Conservation (phyloP, 768 basidiomycete genomes). For the Mycena crocata region DNA sequence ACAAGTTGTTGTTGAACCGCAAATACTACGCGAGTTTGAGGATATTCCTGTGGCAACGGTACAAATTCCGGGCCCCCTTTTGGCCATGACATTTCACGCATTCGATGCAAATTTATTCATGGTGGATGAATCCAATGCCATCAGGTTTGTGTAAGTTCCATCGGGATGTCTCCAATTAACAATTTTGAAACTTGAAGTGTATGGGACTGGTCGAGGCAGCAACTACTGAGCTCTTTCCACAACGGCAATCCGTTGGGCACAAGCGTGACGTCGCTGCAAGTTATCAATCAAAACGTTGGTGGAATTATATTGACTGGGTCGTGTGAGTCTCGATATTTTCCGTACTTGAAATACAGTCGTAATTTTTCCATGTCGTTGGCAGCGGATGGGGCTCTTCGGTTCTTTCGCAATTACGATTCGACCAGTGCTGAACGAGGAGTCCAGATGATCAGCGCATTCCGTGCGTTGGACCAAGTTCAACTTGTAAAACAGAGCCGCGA, state of each 20-base stretch:
- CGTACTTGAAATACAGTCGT: neutral
- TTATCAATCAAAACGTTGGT: slow-evolving; percentile 96
- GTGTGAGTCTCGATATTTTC: slow-evolving; percentile 62
- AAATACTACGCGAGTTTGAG: slow-evolving; percentile 77
- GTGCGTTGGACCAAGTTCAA: slow-evolving; percentile 87
- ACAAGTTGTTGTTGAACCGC: slow-evolving; percentile 75
- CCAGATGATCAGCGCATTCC: slow-evolving; percentile 94
- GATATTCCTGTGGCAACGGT: slow-evolving; percentile 77
- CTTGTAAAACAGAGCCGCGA: slow-evolving; percentile 80
- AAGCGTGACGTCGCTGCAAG: slow-evolving; percentile 87
- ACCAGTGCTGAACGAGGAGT: slow-evolving; percentile 75
- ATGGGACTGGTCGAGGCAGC: slow-evolving; percentile 92
- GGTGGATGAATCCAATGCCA: slow-evolving; percentile 86
- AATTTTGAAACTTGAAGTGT: slow-evolving; percentile 71
- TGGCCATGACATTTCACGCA: slow-evolving; percentile 90
- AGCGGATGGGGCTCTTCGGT: slow-evolving; percentile 94
- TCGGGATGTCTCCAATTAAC: slow-evolving; percentile 5
- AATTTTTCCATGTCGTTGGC: neutral
- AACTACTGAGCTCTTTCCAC: slow-evolving; percentile 83
- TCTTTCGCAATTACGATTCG: slow-evolving; percentile 93
- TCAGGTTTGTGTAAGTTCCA: slow-evolving; percentile 65
- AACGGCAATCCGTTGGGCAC: slow-evolving; percentile 89
- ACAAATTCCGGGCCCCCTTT: slow-evolving; percentile 67
- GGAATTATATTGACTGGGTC: slow-evolving; percentile 91
- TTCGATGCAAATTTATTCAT: slow-evolving; percentile 91